Evolutionary conservation across 2,329 filamentous ascomycete genomes (phyloP), one percentile per base, ranked within the genome.

Genomic region (Herpotrichia juniperi): DNA sequence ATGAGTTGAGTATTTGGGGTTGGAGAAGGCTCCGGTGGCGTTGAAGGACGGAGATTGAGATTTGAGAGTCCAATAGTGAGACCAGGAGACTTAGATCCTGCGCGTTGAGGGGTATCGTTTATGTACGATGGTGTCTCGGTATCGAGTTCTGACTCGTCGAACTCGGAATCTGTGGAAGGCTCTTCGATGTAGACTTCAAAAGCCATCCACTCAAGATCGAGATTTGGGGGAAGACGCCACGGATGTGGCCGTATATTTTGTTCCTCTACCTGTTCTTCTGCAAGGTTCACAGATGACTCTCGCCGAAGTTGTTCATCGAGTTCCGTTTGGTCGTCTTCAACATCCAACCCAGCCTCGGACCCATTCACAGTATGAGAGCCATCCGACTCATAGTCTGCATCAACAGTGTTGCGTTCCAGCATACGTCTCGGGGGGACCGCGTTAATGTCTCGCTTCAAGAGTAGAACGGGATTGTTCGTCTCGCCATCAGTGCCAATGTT

Each of bases 121-220:
- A 48, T 40, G 44, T 68, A 55, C 16, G 65, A 58, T 14, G 61
- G 50, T 2, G 57, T 52, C 21, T 56, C 51, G 1, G 53, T 11
- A 25, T 67, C 60, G 1, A 60, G 22, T 34, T 71, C 67, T 8
- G 62, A 64, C 21, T 74, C 72, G 32, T 76, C 69, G 30, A 80
- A 75, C 32, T 84, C 82, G 0, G 81, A 81, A 34, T 83, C 82
- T 0, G 83, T 83, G 1, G 81, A 77, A 2, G 85, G 80, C 24
- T 80, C 77, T 62, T 90, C 87, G 14, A 84, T 83, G 67, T 88
- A 94, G 1, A 96, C 90, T 68, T 96, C 91, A 14, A 97, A 85
- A 0, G 93, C 93, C 58, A 96, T 84, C 93, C 93, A 97, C 72
- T 96, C 93, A 0, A 89, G 86, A 61, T 96, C 93, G 0, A 96